These are phyloP conservation scores for Platismatia glauca DNA, from an alignment of 495 filamentous ascomycete species.

Conservation along the genomic window DNA sequence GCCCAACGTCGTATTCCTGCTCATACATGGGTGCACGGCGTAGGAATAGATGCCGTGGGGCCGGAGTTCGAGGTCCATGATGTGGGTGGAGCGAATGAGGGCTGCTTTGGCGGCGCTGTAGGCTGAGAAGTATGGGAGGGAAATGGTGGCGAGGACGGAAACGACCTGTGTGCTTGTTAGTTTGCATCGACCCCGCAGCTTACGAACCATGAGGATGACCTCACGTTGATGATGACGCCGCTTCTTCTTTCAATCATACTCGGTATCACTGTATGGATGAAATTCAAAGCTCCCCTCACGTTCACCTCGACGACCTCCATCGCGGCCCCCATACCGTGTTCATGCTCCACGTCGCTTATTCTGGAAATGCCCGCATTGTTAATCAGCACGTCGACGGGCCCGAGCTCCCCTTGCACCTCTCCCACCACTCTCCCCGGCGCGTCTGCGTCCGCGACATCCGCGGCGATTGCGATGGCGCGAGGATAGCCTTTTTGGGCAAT, in stretches of 20 bases:
- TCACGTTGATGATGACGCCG: slow-evolving; percentile 25
- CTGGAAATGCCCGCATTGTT: slow-evolving; percentile 22
- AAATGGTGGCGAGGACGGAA: slow-evolving; percentile 14
- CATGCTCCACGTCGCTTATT: slow-evolving; percentile 22
- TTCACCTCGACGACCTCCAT: slow-evolving; percentile 25
- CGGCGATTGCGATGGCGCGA: slow-evolving; percentile 20
- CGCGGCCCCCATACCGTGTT: slow-evolving; percentile 19
- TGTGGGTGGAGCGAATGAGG: slow-evolving; percentile 24
- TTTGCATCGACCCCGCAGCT: background rate
- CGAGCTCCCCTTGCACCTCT: slow-evolving; percentile 19
- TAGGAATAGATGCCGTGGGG: slow-evolving; percentile 24
- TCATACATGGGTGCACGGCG: slow-evolving; percentile 27
- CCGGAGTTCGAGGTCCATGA: slow-evolving; percentile 23
- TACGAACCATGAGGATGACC: background rate
- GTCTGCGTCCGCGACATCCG: slow-evolving; percentile 20
- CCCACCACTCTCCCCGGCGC: slow-evolving; percentile 11
- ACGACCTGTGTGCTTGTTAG: slow-evolving; percentile 10
- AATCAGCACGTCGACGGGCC: slow-evolving; percentile 27
- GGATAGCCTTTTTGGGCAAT: slow-evolving; percentile 19
- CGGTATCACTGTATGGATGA: slow-evolving; percentile 25
- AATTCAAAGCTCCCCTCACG: slow-evolving; percentile 19
- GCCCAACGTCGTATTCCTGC: slow-evolving; percentile 21
- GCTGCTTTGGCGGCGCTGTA: slow-evolving; percentile 23
- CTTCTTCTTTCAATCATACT: slow-evolving; percentile 18
- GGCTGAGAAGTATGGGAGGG: slow-evolving; percentile 23